Evolutionary conservation across 345 rosid genomes (phyloP).

Genomic region (Clarkia xantiana): DNA sequence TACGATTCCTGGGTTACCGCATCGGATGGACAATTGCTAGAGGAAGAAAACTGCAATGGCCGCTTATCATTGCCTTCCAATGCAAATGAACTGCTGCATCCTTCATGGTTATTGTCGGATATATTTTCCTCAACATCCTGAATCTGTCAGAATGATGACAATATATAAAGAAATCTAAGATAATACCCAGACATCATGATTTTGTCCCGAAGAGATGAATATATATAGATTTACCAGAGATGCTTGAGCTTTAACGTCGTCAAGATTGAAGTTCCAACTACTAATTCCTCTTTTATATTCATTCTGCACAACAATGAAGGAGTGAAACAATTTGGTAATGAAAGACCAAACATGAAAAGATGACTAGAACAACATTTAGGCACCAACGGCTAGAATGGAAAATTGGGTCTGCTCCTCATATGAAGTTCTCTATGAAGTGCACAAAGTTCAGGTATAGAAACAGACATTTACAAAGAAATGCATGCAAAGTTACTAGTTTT

Average conservation of each 20-base stretch:
- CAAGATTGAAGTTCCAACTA: slow-evolving; percentile 95
- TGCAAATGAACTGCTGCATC: slow-evolving; percentile 36
- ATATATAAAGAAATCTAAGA: background rate
- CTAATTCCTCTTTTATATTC: slow-evolving; percentile 97
- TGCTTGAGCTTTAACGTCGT: slow-evolving; percentile 96
- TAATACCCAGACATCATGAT: background rate
- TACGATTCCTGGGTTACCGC: slow-evolving; percentile 1
- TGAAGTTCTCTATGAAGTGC: too few relatives aligned
- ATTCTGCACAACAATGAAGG: slow-evolving; percentile 31
- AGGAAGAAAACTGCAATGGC: too few relatives aligned
- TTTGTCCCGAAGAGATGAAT: slow-evolving; percentile 1
- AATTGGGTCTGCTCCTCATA: too few relatives aligned
- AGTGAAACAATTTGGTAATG: background rate
- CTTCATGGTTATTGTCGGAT: slow-evolving; percentile 35
- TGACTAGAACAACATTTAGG: too few relatives aligned
- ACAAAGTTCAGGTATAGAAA: too few relatives aligned
- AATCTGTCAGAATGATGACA: slow-evolving; percentile 35
- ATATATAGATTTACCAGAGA: slow-evolving; percentile 49
- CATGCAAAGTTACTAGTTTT: too few relatives aligned
- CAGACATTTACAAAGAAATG: too few relatives aligned
- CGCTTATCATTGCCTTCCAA: slow-evolving; percentile 36
- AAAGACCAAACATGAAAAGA: too few relatives aligned
- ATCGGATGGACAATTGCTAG: background rate
- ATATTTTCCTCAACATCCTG: slow-evolving; percentile 56
- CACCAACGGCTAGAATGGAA: too few relatives aligned